Percentiles rank a stretch among this genome's conserved stretches.
Conservation (phyloP, 371 early-diverging fungal genomes). For the Entomophthora muscae region DNA sequence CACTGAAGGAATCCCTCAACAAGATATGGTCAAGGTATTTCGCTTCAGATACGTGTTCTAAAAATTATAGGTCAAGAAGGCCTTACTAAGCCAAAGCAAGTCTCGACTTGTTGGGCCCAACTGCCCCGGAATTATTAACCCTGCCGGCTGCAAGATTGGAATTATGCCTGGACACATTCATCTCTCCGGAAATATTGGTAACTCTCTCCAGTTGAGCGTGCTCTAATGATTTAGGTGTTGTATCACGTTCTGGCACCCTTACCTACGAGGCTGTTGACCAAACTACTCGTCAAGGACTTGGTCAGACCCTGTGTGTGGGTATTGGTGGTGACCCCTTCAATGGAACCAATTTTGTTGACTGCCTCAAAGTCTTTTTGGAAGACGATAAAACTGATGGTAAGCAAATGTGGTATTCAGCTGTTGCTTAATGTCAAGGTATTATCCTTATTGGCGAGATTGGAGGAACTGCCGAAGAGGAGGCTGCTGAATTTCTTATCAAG, state of each 20-base stretch:
- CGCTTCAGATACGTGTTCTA: background rate
- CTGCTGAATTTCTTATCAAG: slow-evolving; percentile 87
- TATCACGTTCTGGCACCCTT: slow-evolving; percentile 95
- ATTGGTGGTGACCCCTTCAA: slow-evolving; percentile 99
- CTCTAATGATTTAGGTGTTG: slow-evolving; percentile 36
- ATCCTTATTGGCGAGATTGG: slow-evolving; percentile 91
- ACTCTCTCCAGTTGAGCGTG: slow-evolving; percentile 1
- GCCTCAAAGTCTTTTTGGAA: slow-evolving; percentile 81
- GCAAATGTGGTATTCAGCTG: slow-evolving; percentile 9
- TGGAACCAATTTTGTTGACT: slow-evolving; percentile 97
- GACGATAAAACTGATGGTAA: slow-evolving; percentile 90
- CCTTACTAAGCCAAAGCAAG: slow-evolving; percentile 52
- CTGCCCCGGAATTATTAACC: slow-evolving; percentile 98
- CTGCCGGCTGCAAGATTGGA: slow-evolving; percentile 96
- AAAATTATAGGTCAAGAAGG: slow-evolving; percentile 21
- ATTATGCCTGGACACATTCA: slow-evolving; percentile 99
- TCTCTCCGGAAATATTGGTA: slow-evolving; percentile 84
- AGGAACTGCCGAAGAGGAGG: slow-evolving; percentile 97
- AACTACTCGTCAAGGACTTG: slow-evolving; percentile 86
- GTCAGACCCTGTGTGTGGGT: slow-evolving; percentile 93
- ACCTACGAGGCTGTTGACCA: slow-evolving; percentile 98
- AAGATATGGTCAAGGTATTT: slow-evolving; percentile 88
- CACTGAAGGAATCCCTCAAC: slow-evolving; percentile 98
- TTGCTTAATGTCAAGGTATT: slow-evolving; percentile 37
- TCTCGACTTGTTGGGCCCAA: slow-evolving; percentile 97